A percentile compares a stretch with the other conserved stretches of the same genome.
Conservation (phyloP, 495 filamentous ascomycete genomes). For the Lophiostoma macrostomum region DNA sequence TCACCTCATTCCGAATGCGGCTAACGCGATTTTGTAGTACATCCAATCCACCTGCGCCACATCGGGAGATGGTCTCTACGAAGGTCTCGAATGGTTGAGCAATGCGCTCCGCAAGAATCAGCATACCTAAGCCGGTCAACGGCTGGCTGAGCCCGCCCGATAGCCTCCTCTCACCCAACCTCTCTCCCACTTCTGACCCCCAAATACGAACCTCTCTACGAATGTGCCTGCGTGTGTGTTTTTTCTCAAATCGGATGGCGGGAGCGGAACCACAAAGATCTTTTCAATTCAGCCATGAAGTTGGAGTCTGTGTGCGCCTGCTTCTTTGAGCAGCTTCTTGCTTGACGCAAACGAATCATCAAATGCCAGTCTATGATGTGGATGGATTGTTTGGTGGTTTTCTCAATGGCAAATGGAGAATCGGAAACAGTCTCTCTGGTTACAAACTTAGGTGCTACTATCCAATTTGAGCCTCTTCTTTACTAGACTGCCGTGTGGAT, state of each 20-base stretch:
- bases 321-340: no score
- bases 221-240: conserved; percentile 17
- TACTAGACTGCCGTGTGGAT: conserved; percentile 2
- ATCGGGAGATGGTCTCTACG: conserved; percentile 98
- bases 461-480: conserved; percentile 30
- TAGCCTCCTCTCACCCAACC: background rate
- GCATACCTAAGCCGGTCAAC: conserved; percentile 58
- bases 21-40: conserved; percentile 57
- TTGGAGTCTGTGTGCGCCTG: conserved; percentile 9
- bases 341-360: conserved; percentile 1
- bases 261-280: conserved; percentile 15
- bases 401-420: no score
- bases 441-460: conserved; percentile 17
- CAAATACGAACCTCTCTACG: background rate
- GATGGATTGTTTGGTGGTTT: conserved; percentile 11
- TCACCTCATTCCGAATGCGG: background rate
- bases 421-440: conserved; percentile 25
- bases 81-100: conserved; percentile 99
- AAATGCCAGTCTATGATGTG: conserved; percentile 15
- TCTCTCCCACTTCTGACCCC: background rate
- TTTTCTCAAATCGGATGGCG: conserved; percentile 22
- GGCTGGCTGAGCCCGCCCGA: background rate
- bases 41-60: conserved; percentile 99
- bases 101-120: conserved; percentile 89
- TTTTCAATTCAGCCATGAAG: conserved; percentile 4